Base-by-base conservation (phyloP, 768 basidiomycete genomes). In the Boletellus sp. region DNA sequence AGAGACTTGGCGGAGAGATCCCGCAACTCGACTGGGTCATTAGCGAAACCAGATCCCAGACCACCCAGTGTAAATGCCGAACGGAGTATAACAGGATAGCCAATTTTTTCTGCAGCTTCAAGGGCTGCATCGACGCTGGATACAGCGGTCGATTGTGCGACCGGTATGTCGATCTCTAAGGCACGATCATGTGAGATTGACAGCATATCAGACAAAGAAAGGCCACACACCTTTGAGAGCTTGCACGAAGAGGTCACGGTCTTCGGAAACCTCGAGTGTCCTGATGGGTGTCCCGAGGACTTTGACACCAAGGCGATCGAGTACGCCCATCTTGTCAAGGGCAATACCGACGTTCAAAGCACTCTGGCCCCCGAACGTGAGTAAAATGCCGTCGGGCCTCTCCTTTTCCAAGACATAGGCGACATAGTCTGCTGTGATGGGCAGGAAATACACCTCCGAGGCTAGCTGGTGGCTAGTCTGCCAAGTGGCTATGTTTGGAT, bases 401-500 rank as follows among this genome's bases (percentile, higher is more conserved):
- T 98, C 96, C 73, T 95, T 96, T 75, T 99, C 96, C 67, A 98
- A 76, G 23, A 99, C 93, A 64, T 97, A 97, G 54, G 96, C 95
- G 55, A 99, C 96, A 70, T 98, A 98, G 70, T 98, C 96, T 45
- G 90, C 73, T 0, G 96, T 97, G 62, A 99, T 83, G 41, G 96
- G 96, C 32, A 99, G 72, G 74, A 98, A 99, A 74, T 98, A 99
- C 58, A 98, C 93, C 67, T 97, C 91, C 1, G 87, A 87, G 24
- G 96, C 96, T 55, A 99, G 78, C 68, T 97, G 85, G 66, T 99
- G 96, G 8, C 94, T 97, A 1, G 96, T 98, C 72, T 99, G 96
- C 87, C 95, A 97, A 26, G 96, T 98, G 37, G 96, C 95, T 56
- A 98, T 97, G 66, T 99, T 98, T 41, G 96, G 96, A 70, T 98